Evolutionary conservation across 2,329 filamentous ascomycete genomes (phyloP), one percentile per base, ranked within the genome.

Genomic region (Sporothrix globosa): DNA sequence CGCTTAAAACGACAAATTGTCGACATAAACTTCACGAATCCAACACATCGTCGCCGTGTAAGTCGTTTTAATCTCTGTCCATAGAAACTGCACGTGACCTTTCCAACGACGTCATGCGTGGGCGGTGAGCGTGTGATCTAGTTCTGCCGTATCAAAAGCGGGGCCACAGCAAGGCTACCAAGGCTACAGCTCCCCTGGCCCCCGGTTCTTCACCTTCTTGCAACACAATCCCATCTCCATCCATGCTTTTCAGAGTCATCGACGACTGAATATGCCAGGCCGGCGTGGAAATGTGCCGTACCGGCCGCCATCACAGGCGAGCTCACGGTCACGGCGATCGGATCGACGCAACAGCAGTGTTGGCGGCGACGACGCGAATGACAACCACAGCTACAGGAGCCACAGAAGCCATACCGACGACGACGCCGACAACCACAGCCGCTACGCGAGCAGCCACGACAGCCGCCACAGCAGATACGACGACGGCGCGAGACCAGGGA

Each of bases 71-170:
- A 5, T 9, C 34, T 1, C 34, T 9, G 34, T 34, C 34, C 9
- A 7, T 9, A 6, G 34, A 34, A 4, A 14, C n/a, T 56, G 14
- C 61, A 65, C 61, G 61, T 65, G 61, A 65, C 27, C 24, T 34
- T 4, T 27, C 63, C 41, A 41, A 14, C 63, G 63, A 67, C 63
- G 63, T 67, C 63, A 67, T 67, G 48, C 30, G 10, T 7, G 30
- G 63, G 63, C 63, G 63, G 63, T 67, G 63, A 52, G n/a, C 17
- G 5, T 5, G 30, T 41, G n/a, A 54, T 13, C 65, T 13, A 2
- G 11, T 67, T 67, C 65, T 67, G 65, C 65, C 65, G 65, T 53
- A 52, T 41, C 65, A 54, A 67, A 54, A 56, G 63, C 48, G 50
- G 65, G 65, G 48, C 65, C n/a, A 13, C 48, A 41, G 34, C 48